Base-by-base conservation (phyloP, 1,284 basidiomycete species). In the Cutaneotrichosporon cyanovorans region DNA sequence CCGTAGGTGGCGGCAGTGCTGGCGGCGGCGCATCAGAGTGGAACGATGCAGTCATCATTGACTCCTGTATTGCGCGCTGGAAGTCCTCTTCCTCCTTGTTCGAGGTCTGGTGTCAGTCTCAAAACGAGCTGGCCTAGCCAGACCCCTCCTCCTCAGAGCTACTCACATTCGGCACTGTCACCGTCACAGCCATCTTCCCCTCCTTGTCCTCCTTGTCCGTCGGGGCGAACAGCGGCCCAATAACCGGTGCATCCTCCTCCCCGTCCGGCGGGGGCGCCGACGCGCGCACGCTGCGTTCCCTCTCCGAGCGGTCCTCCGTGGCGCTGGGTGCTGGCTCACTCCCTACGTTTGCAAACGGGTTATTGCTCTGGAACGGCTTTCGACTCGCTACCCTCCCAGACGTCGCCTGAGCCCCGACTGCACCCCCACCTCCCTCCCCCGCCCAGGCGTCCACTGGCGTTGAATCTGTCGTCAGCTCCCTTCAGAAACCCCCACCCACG, bases 21-120 rank as follows among this genome's bases (percentile, higher is more conserved):
- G 30, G 11, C 4, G 30, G 35, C 46, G 18, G 12, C 51, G 57
- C 25, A 50, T 59, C 22, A 48, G 60, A 64, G 46, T 68, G 66
- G 39, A 68, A 65, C 23, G 58, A 61, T 1, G 67, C 67, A 0
- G 65, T 67, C 67, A 69, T 69, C 41, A 69, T 59, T 0, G 62
- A 65, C 45, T 68, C 66, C 41, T 63, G 62, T 5, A 69, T 65
- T 0, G 67, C 67, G 37, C 61, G 51, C 44, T 69, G 57, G 28
- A 68, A 48, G 37, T 69, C 67, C 14, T 61, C 65, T 18, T 68
- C 64, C 42, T 65, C 63, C 37, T 57, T 63, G 44, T 50, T 57
- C 7, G 47, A 25, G 30, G 28, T 16, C 42, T 37, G 11, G 6
- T 15, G 21, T 42, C 40, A 42, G 19, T 30, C 10, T n/a, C n/a